Evolutionary conservation across 1,284 basidiomycete species (phyloP).

Genomic region (Serendipita sp.): DNA sequence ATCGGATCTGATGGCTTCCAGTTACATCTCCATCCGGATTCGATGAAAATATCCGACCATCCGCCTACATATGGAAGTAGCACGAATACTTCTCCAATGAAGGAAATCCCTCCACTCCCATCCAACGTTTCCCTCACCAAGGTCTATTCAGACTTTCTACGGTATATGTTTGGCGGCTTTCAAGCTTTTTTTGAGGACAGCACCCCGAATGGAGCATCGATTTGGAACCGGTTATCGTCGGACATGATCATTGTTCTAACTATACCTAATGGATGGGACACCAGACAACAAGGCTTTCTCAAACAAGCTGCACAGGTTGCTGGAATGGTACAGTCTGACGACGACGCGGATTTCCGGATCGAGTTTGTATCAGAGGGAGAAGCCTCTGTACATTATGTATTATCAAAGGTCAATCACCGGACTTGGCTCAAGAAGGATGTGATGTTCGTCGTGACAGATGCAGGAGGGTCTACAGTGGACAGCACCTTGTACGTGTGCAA

Average conservation of each 20-base stretch:
- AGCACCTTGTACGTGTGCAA: constrained; percentile 10
- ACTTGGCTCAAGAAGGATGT: constrained; percentile 3
- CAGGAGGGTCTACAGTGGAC: constrained; percentile 14
- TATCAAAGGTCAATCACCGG: constrained; percentile 10
- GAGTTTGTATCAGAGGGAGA: constrained; percentile 13
- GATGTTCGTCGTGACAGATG: constrained; percentile 12
- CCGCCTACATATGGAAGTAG: not conserved
- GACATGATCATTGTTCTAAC: not conserved
- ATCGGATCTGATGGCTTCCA: not conserved
- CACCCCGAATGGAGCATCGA: not conserved
- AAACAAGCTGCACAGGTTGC: not conserved
- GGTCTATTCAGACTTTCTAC: not conserved
- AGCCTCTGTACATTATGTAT: constrained; percentile 13
- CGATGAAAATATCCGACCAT: not conserved
- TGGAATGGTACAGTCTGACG: not conserved
- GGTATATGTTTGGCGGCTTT: not conserved
- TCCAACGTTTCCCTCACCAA: not conserved
- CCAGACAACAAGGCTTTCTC: not conserved
- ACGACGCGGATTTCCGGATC: not conserved
- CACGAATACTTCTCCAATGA: not conserved
- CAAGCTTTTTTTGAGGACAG: not conserved
- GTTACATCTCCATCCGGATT: constrained; percentile 1
- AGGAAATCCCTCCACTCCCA: not conserved
- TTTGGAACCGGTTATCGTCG: not conserved
- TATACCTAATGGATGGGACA: not conserved